Evolutionary conservation across 1,139 yeast genomes (phyloP).

Genomic region (Hansenula anomala): DNA sequence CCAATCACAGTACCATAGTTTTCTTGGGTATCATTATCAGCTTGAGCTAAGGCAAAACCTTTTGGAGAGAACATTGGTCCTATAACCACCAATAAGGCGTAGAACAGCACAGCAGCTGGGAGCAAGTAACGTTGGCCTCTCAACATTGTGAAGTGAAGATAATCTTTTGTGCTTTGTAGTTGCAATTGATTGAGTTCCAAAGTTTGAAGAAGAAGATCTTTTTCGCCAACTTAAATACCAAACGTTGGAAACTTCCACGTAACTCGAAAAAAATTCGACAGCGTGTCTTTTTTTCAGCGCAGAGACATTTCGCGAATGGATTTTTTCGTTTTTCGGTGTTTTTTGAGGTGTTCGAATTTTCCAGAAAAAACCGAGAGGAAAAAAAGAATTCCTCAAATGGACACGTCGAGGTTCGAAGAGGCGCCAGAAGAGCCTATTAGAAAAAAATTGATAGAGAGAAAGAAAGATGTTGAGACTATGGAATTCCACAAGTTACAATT

Average conservation of each 20-base stretch:
- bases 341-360: too few species aligned
- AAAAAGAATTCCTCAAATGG: too few species aligned
- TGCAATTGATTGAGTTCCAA: too few species aligned
- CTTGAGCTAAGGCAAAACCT: constrained; percentile 34
- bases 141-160: constrained; percentile 20
- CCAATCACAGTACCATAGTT: constrained; percentile 73
- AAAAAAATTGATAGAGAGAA: not conserved
- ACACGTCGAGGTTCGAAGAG: too few species aligned
- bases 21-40: constrained; percentile 42
- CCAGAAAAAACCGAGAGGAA: too few species aligned
- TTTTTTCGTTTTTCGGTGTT: too few species aligned
- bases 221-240: not conserved
- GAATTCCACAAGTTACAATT: too few species aligned
- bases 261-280: not conserved
- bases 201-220: too few species aligned
- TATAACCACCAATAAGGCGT: constrained; percentile 52
- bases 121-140: constrained; percentile 36
- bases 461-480: not conserved
- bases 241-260: not conserved
- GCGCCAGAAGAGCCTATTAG: not conserved
- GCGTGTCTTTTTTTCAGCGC: not conserved
- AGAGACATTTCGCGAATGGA: not conserved
- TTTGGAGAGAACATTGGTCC: constrained; percentile 43
- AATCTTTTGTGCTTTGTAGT: too few species aligned
- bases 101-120: constrained; percentile 50